Evolutionary conservation across 2,329 filamentous ascomycete species (phyloP).

Genomic region (Pseudogymnoascus sp.): DNA sequence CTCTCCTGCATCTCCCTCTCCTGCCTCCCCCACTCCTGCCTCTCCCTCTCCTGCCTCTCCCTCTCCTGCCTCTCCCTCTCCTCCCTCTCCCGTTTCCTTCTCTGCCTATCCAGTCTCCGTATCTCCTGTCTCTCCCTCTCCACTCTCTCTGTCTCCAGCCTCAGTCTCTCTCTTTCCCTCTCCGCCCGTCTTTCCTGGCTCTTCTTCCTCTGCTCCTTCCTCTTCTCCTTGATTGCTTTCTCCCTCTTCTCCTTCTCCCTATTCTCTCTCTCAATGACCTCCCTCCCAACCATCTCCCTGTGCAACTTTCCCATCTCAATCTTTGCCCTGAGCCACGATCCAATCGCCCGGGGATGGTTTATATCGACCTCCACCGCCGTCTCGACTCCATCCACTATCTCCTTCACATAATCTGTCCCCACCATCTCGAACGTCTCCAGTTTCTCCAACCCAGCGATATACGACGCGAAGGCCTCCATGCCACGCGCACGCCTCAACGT

Average conservation of each 20-base stretch:
- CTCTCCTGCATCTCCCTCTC: too few species aligned
- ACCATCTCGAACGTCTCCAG: neutral
- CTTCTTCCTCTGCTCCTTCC: neutral
- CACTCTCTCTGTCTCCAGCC: neutral
- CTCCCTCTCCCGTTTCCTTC: neutral
- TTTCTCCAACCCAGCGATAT: neutral
- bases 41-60: neutral
- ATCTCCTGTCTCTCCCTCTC: neutral
- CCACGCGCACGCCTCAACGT: neutral
- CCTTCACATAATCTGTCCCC: neutral
- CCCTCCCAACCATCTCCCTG: neutral
- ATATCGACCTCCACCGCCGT: neutral
- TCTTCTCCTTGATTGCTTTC: neutral
- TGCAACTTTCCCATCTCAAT: neutral
- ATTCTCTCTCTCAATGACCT: neutral
- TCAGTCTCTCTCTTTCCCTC: neutral
- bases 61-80: neutral
- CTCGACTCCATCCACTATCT: neutral
- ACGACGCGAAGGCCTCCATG: neutral
- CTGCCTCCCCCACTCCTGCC: too few species aligned
- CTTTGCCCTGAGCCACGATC: neutral
- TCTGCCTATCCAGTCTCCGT: neutral
- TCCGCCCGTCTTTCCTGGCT: neutral
- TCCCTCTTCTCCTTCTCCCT: neutral
- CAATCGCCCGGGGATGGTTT: neutral